Evolutionary conservation across 768 basidiomycete genomes (phyloP).

Genomic region (Roridomyces roridus): DNA sequence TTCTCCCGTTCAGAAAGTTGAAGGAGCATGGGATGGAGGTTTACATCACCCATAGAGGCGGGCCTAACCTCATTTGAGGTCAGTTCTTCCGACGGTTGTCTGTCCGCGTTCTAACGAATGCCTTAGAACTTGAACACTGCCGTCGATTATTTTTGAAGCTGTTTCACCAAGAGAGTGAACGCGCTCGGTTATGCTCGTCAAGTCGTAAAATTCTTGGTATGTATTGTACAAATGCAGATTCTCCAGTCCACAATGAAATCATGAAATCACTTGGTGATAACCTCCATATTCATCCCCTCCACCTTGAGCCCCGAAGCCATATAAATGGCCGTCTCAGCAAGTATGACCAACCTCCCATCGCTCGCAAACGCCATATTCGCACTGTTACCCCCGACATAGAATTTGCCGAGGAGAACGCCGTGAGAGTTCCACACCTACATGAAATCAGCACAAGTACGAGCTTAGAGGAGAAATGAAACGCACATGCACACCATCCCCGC

Average conservation of each 20-base stretch:
- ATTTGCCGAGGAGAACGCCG: constrained; percentile 67
- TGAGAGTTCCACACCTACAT: constrained; percentile 55
- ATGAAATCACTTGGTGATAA: too few species aligned
- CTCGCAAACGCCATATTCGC: constrained; percentile 54
- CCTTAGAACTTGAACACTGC: too few species aligned
- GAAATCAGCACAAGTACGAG: neutral
- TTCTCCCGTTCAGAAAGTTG: constrained; percentile 1
- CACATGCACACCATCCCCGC: constrained; percentile 70
- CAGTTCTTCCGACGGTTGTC: too few species aligned
- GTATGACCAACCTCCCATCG: constrained; percentile 48
- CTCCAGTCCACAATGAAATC: too few species aligned
- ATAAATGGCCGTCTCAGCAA: constrained; percentile 54
- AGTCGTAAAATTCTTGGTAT: too few species aligned
- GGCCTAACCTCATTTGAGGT: too few species aligned
- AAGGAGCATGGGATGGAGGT: neutral
- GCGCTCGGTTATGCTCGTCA: too few species aligned
- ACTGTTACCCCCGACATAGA: constrained; percentile 52
- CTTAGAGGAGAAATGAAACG: constrained; percentile 16
- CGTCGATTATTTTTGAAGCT: too few species aligned
- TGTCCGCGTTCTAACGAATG: too few species aligned
- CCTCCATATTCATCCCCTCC: too few species aligned
- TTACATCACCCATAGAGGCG: neutral
- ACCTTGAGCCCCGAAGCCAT: constrained; percentile 50
- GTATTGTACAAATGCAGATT: too few species aligned
- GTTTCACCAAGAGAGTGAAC: too few species aligned